A percentile compares a stretch with the other conserved stretches of the same genome.
Conservation (phyloP, 495 filamentous ascomycete genomes). For the Penicillium angulare region DNA sequence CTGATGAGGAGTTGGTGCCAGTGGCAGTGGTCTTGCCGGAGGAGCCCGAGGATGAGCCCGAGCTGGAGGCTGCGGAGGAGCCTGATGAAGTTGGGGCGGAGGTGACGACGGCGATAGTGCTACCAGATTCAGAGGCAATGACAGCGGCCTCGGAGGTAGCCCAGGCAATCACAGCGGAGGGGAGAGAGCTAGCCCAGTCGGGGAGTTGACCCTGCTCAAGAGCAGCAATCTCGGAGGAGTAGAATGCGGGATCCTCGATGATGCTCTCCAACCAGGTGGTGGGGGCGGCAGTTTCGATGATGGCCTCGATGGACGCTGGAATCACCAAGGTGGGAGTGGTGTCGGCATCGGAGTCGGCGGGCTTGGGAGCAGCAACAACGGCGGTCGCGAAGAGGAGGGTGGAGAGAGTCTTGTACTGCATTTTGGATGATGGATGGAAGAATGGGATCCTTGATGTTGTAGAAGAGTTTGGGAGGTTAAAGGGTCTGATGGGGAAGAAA, state of each 20-base stretch:
- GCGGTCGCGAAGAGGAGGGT: slow-evolving; percentile 17
- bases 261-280: slow-evolving; percentile 11
- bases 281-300: slow-evolving; percentile 19
- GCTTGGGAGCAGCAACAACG: slow-evolving; percentile 17
- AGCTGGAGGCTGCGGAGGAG: background rate
- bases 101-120: background rate
- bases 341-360: slow-evolving; percentile 3
- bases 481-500: background rate
- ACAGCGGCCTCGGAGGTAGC: slow-evolving; percentile 11
- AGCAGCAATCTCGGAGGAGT: slow-evolving; percentile 8
- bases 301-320: background rate
- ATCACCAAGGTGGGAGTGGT: background rate
- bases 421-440: slow-evolving; percentile 5
- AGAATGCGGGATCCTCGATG: slow-evolving; percentile 11
- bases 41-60: background rate
- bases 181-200: slow-evolving; percentile 22
- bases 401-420: slow-evolving; percentile 25
- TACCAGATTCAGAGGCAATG: background rate
- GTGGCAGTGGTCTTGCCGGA: slow-evolving; percentile 1
- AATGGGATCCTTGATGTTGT: background rate
- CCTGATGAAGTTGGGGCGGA: background rate
- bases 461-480: too few species aligned
- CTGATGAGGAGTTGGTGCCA: slow-evolving; percentile 1
- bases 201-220: slow-evolving; percentile 15
- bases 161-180: slow-evolving; percentile 17